Base-by-base conservation (phyloP, 2,329 filamentous ascomycete genomes). In the Rhynchosporium agropyri region DNA sequence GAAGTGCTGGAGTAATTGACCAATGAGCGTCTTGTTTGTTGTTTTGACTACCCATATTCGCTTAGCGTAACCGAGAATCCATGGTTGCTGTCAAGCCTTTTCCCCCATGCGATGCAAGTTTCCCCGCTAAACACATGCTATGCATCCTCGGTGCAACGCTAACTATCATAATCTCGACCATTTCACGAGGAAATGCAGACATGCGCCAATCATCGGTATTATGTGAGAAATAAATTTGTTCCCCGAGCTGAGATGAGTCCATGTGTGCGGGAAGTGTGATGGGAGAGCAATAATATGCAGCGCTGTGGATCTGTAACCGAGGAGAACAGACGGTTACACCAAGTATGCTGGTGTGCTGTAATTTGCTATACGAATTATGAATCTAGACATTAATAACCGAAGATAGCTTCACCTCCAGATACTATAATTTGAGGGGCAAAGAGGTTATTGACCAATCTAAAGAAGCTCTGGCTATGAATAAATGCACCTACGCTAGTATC, bases 81-180 rank as follows among this genome's bases (percentile, higher is more conserved):
- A 53, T 15, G 31, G 50, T 8, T 5, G 15, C 7, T n/a, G 15
- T 33, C 33, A 53, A 53, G 50, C 50, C 50, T 38, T 40, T 53
- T 36, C 50, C 50, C 50, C 33, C 36, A 20, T 31, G 15, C 31
- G 50, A 33, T 53, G 50, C 49, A 20, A 53, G 50, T 26, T 53
- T 40, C 50, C 50, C 50, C 50, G 50, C 50, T 26, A 53, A 38
- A 29, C 29, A 53, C 50, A 53, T 26, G 31, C 50, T 26, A 40
- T 33, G 31, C 50, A 53, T 38, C 50, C 50, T 53, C 50, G 33
- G 50, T 38, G 50, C 6, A 38, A 15, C n/a, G n/a, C 50, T 53
- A 53, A 20, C 20, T 20, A 20, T 20, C 50, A 38, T 31, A 20
- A 53, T 28, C 31, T 53, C n/a, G 50, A 38, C 50, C 26, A 7